Evolutionary conservation across 306 rosid species (phyloP), one percentile per base, ranked within the genome.

Genomic region (Cucurbita ficifolia): DNA sequence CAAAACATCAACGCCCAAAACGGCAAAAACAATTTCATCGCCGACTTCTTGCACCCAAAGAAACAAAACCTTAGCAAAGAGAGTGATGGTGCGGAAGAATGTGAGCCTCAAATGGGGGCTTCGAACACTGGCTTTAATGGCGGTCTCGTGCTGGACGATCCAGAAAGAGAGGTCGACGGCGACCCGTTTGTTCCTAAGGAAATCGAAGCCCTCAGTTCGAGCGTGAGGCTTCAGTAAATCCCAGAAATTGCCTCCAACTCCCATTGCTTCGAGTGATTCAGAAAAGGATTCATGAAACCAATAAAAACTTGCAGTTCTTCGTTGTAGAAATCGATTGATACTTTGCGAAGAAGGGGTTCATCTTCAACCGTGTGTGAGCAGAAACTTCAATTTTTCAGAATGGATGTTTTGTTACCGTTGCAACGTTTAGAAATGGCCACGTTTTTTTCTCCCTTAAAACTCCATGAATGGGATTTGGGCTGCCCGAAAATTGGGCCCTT

Each of bases 151-250:
- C 81, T 87, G 92, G 21, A 94, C 90, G 64, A 94, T 89, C 98
- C 97, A 94, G 77, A 85, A 85, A 16, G 97, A 89, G 29, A 94
- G 94, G 81, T 94, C 98, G 45, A 94, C 86, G 52, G 96, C 98
- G 48, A 94, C 92, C 53, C 98, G 96, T 84, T 94, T 94, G 92
- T 94, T 81, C 76, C 92, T 86, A 77, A 90, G 86, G 88, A 90
- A 94, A 85, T 94, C 95, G 60, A 86, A 86, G 61, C 91, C 96
- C 83, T 89, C 91, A 72, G 69, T 70, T 39, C 87, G 87, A 33
- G 88, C 84, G 63, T 85, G 88, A 53, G 97, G 98, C 73, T 89
- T 90, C 38, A 90, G 81, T 81, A 86, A 79, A 55, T 94, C 97
- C 98, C 96, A 90, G 84, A 94, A 88, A 77, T 88, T 79, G 46